Base-by-base conservation (phyloP, 129 eudicot species). In the Smallanthus sonchifolius region DNA sequence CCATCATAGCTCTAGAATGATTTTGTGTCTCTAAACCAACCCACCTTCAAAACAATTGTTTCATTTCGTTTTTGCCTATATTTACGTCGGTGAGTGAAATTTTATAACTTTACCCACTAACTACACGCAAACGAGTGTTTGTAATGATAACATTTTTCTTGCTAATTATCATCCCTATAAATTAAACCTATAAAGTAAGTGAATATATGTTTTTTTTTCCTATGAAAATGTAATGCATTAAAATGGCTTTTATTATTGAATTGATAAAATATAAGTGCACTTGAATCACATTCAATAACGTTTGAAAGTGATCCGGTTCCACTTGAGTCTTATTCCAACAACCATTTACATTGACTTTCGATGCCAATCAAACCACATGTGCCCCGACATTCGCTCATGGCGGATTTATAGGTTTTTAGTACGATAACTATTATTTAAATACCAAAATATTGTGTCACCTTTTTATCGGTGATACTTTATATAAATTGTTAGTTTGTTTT, bases 271-370 rank as follows among this genome's bases (percentile, higher is more conserved):
- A 34, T 20, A 69, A 32, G 13, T 45, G 68, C 42, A 30, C 51
- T 56, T 60, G 42, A 13, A 59, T 69, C 62, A 30, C 76, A 69
- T 69, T 69, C 52, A 59, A 57, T 59, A 69, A 47, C 19, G 13
- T 69, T 45, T 30, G 49, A 69, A 77, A 70, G 34, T 70, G 76
- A 36, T 69, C 55, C 40, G 71, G 76, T 70, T 60, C 71, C 51
- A 77, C 65, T 77, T 69, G 42, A 62, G 71, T 78, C 39, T 30
- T 67, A 71, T 70, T 70, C 39, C 82, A 62, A 78, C 77, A 5
- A 78, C 14, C 66, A 49, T 62, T 49, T 42, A 61, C 65, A 37
- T 77, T 77, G 76, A 77, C 76, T 78, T 69, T 78, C 15, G 10
- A 16, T 48, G 30, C 35, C 66, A 32, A 75, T 52, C 32, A 70